phyloP scores from a whole-genome alignment of 1,284 basidiomycete species.

The Laetiporus sulphureus region DNA sequence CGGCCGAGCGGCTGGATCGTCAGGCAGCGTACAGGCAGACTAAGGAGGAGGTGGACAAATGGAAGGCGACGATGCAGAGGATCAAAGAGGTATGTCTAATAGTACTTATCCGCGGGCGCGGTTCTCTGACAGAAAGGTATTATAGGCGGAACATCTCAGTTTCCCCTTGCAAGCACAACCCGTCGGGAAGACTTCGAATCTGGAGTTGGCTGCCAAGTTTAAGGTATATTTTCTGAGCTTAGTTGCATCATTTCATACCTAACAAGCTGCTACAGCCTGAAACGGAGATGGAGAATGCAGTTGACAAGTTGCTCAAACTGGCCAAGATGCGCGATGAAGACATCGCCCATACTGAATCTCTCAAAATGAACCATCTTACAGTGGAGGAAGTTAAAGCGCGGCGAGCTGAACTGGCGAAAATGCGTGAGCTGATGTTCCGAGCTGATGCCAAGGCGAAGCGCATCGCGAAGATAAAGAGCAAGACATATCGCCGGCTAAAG shows the following conservation, averaged over 20 bases:
- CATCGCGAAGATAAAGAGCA: slow-evolving; percentile 94
- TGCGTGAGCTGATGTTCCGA: slow-evolving; percentile 92
- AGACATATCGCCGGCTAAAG: slow-evolving; percentile 83
- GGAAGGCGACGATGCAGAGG: slow-evolving; percentile 86
- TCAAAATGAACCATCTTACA: slow-evolving; percentile 75
- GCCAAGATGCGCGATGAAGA: slow-evolving; percentile 81
- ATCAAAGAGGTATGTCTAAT: slow-evolving; percentile 60
- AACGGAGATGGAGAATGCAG: slow-evolving; percentile 73
- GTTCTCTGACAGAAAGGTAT: not conserved
- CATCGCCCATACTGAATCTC: slow-evolving; percentile 70
- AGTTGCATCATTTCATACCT: not conserved
- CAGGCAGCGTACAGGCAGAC: slow-evolving; percentile 94
- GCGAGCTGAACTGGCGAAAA: slow-evolving; percentile 76
- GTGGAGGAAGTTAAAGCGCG: slow-evolving; percentile 81
- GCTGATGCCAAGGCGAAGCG: slow-evolving; percentile 90
- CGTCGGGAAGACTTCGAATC: slow-evolving; percentile 57
- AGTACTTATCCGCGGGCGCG: not conserved
- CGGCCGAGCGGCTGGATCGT: slow-evolving; percentile 87
- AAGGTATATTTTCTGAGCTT: slow-evolving; percentile 45
- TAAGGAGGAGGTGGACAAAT: slow-evolving; percentile 89
- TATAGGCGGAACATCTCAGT: slow-evolving; percentile 82
- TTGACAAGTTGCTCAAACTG: slow-evolving; percentile 68
- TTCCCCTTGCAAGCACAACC: slow-evolving; percentile 81
- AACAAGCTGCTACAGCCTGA: slow-evolving; percentile 42
- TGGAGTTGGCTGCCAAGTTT: slow-evolving; percentile 77